phyloP scores from a whole-genome alignment of 148 eudicot genomes.

The Rhododendron griersonianum region DNA sequence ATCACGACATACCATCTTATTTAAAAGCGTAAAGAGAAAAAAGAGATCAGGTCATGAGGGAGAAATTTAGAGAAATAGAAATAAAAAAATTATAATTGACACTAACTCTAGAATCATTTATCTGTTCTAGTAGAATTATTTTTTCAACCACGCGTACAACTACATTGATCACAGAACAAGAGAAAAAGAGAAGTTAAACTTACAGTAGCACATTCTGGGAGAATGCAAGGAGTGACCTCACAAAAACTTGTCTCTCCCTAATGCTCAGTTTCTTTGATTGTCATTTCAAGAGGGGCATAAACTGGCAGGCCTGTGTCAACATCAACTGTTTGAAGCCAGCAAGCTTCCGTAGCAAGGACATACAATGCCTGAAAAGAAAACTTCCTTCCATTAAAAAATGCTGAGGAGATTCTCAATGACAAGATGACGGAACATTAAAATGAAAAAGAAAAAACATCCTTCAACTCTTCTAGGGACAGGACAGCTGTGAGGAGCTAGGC shows the following conservation, averaged over 20 bases:
- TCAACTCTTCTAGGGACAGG: background rate
- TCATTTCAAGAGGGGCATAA: slow-evolving; percentile 91
- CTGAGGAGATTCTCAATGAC: background rate
- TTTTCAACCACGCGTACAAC: background rate
- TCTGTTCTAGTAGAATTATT: background rate
- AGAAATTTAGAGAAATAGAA: background rate
- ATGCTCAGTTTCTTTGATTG: slow-evolving; percentile 71
- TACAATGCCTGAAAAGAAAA: slow-evolving; percentile 66
- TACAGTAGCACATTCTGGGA: slow-evolving; percentile 91
- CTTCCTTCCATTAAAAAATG: background rate
- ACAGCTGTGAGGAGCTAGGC: background rate
- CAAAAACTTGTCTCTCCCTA: slow-evolving; percentile 88
- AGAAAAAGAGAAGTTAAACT: slow-evolving; percentile 25
- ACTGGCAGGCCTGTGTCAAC: slow-evolving; percentile 94
- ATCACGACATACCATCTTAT: background rate
- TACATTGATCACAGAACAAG: background rate
- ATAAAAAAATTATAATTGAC: background rate
- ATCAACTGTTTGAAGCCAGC: slow-evolving; percentile 94
- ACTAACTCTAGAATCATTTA: no score
- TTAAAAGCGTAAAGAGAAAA: background rate
- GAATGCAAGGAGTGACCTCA: slow-evolving; percentile 93
- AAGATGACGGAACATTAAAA: background rate
- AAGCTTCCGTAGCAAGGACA: slow-evolving; percentile 95
- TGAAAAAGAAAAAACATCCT: background rate
- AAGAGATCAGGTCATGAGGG: background rate